These are phyloP conservation scores for Abrus pulchellus DNA, from an alignment of 306 rosid species.

Conservation along the genomic window DNA sequence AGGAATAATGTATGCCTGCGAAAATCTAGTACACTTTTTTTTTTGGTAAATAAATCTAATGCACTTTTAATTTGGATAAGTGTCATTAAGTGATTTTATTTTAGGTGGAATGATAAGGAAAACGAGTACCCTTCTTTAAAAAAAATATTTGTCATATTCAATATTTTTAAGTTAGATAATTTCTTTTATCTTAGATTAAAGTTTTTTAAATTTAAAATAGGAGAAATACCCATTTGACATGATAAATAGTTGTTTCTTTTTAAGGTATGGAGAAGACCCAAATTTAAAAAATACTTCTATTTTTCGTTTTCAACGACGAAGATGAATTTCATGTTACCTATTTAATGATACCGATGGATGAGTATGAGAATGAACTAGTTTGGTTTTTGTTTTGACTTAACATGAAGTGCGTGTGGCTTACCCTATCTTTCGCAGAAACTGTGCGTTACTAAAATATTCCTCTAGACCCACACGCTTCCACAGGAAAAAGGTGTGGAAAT, in stretches of 20 bases:
- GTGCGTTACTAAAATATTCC: not conserved
- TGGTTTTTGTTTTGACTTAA: not conserved
- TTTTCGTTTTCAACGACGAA: not conserved
- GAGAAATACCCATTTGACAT: no score
- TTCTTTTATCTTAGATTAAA: no score
- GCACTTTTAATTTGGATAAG: no score
- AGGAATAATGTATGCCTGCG: not conserved
- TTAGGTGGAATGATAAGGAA: no score
- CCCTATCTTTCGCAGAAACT: not conserved
- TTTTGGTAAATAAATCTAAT: no score
- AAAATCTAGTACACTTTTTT: no score
- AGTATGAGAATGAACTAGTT: not conserved
- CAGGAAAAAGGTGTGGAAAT: slow-evolving; percentile 44
- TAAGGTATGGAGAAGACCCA: not conserved
- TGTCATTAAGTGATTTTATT: no score
- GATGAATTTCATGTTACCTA: not conserved
- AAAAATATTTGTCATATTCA: no score
- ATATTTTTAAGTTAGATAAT: no score
- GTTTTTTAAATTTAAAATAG: no score
- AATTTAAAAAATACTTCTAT: not conserved
- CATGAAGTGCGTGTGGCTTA: not conserved
- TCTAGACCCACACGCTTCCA: slow-evolving; percentile 55
- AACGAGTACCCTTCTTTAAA: no score
- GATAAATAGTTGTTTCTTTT: no score
- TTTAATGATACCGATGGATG: not conserved